A percentile compares a stretch with the other conserved stretches of the same genome.
Conservation (phyloP, 1,139 yeast genomes). For the Scheffersomyces titani region DNA sequence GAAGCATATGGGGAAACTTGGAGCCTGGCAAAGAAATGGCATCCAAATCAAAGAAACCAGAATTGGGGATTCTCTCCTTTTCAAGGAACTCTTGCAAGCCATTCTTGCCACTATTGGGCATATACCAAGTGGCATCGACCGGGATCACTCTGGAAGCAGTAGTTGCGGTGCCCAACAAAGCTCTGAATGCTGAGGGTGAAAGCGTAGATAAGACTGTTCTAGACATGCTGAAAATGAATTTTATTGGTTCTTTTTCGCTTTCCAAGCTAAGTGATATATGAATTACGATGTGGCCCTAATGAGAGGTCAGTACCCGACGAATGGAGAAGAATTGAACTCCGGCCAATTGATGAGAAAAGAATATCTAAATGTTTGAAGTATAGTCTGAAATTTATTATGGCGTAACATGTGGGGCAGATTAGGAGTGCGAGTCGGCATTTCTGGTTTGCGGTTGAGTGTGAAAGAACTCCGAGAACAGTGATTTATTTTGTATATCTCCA, state of each 20-base stretch:
- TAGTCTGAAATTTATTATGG: background rate
- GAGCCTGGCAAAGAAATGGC: conserved; percentile 57
- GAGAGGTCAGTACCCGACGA: background rate
- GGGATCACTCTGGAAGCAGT: conserved; percentile 52
- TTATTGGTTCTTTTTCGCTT: background rate
- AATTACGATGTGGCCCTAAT: background rate
- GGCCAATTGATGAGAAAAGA: background rate
- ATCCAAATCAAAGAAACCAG: conserved; percentile 84
- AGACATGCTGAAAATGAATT: conserved; percentile 3
- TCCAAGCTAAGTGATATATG: background rate
- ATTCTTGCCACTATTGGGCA: conserved; percentile 70
- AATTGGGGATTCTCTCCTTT: conserved; percentile 59
- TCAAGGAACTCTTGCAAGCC: conserved; percentile 59
- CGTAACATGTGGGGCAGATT: background rate
- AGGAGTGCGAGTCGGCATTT: background rate
- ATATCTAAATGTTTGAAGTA: background rate
- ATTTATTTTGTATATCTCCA: too few relatives aligned
- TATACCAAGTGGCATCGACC: conserved; percentile 89
- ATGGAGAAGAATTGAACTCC: background rate
- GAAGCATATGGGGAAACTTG: conserved; percentile 88
- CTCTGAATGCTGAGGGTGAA: conserved; percentile 22
- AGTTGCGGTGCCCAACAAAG: conserved; percentile 15
- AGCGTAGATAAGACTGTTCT: conserved; percentile 11
- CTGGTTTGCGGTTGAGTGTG: background rate
- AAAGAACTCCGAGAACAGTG: background rate